A percentile compares a stretch with the other conserved stretches of the same genome.
Conservation (phyloP, 495 filamentous ascomycete species). For the Chaetomium cochliodes region DNA sequence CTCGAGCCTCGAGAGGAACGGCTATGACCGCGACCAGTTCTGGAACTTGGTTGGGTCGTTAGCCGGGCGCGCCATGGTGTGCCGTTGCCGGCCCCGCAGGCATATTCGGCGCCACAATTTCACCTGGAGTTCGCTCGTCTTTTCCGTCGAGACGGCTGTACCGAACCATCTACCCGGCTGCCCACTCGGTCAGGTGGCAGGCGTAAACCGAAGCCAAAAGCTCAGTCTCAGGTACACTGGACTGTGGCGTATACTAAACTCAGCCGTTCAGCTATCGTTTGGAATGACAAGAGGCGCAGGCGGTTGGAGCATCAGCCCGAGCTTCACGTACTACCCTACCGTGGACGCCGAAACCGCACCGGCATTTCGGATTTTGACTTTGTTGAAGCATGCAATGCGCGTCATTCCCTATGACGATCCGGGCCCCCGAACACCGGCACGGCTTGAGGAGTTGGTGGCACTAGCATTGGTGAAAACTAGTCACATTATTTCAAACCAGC, state of each 20-base stretch:
- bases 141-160: neutral
- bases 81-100: neutral
- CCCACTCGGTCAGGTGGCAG: neutral
- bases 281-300: neutral
- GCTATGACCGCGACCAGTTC: no score
- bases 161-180: neutral
- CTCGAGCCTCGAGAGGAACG: no score
- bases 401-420: no score
- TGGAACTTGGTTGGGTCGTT: neutral
- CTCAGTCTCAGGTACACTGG: neutral
- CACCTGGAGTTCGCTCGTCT: neutral
- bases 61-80: neutral
- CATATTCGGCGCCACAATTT: neutral
- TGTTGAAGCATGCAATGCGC: neutral
- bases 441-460: neutral
- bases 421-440: no score
- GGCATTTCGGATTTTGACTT: neutral
- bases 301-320: conserved; percentile 7
- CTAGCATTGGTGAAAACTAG: neutral
- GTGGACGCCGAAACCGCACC: neutral
- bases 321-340: conserved; percentile 4
- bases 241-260: neutral
- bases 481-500: neutral
- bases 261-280: neutral
- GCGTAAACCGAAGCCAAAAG: neutral